Evolutionary conservation across 2,329 filamentous ascomycete genomes (phyloP).

Genomic region (Pestalotiopsis fici): DNA sequence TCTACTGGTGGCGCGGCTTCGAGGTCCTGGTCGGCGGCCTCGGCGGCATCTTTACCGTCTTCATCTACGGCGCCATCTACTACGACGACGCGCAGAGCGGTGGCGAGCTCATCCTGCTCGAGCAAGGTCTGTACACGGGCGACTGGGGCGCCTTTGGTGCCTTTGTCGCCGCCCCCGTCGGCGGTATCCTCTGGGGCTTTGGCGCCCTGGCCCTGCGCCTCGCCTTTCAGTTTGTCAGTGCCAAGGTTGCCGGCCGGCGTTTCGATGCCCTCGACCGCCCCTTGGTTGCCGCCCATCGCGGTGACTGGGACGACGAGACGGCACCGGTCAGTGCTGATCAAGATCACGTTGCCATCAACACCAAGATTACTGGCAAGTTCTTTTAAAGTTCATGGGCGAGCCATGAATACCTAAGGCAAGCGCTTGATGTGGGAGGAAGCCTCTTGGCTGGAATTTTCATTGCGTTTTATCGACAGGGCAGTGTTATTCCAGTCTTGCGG

Average conservation of each 20-base stretch:
- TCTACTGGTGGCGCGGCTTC: conserved; percentile 77
- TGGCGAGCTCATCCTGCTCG: conserved; percentile 68
- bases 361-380: conserved; percentile 51
- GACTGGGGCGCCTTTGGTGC: conserved; percentile 85
- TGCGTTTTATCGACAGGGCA: not conserved
- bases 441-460: not conserved
- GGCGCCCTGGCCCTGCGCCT: conserved; percentile 63
- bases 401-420: not conserved
- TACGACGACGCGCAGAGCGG: conserved; percentile 67
- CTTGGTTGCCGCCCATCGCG: conserved; percentile 11
- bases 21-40: conserved; percentile 79
- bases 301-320: conserved; percentile 21
- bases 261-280: conserved; percentile 71
- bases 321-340: conserved; percentile 26
- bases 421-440: not conserved
- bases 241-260: conserved; percentile 57
- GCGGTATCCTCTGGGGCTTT: conserved; percentile 71
- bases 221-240: conserved; percentile 54
- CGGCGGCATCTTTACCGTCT: conserved; percentile 77
- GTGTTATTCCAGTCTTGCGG: not conserved
- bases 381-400: conserved; percentile 37
- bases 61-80: conserved; percentile 79
- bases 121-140: conserved; percentile 72
- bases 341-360: conserved; percentile 28
- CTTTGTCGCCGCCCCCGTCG: conserved; percentile 78